Evolutionary conservation across 129 eudicot species (phyloP), one percentile per base, ranked within the genome.

Genomic region (Arctium minus): DNA sequence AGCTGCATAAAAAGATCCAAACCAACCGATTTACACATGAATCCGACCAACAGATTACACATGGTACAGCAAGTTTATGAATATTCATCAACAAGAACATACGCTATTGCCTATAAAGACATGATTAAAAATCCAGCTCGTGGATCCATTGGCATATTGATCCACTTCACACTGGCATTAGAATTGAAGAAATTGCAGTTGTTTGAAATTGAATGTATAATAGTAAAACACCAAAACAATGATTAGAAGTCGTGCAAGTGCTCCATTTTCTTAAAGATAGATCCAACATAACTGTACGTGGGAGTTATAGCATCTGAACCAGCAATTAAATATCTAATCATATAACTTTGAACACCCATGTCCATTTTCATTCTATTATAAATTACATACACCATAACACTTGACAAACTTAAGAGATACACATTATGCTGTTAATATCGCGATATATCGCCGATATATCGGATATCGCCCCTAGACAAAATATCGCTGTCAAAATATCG

Each of bases 1-100:
- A 96, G 99, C 99, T 96, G 96, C 84, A 88, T 37, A 48, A 65
- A 39, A 35, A 71, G 35, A 31, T n/a, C 13, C 48, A 74, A 27
- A 18, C 62, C 64, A 64, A 37, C 30, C 5, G 37, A 11, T 15
- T 32, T n/a, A 22, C 11, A 62, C 44, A 80, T 56, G 31, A 11
- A 62, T 35, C 53, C 73, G 36, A 60, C 27, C 8, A 62, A 10
- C n/a, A 22, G 27, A 22, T 31, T 17, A 18, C 6, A 73, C 44
- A 81, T 33, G 74, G 30, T 6, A 69, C 17, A 80, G 62, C 56
- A 80, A 80, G 73, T 38, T 35, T 32, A 30, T 79, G 83, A 22
- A 70, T 17, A 70, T 46, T 44, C 10, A 10, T 11, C 36, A 36
- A 3, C 36, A 80, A 32, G 33, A 32, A 46, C 73, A 40, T 12